Percentiles rank a stretch among this genome's conserved stretches.
These are phyloP conservation scores for Kentomonas sorsogonicus DNA, from an alignment of 208 protist genomes.

Conservation along the genomic window DNA sequence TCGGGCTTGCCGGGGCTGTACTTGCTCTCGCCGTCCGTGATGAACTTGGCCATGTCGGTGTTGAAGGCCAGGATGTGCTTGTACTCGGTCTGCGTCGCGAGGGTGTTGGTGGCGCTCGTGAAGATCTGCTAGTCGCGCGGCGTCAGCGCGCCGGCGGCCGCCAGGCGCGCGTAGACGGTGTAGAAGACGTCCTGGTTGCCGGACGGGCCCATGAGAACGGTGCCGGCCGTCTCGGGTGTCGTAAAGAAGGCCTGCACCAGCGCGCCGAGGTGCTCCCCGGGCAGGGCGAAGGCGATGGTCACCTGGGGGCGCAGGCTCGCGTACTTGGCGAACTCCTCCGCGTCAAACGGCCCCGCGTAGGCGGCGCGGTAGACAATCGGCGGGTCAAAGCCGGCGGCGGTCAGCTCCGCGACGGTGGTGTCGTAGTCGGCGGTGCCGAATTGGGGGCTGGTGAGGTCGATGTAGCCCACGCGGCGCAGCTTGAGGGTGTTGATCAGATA, in stretches of 20 bases:
- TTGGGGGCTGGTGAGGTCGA: constrained; percentile 29
- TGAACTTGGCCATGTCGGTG: constrained; percentile 30
- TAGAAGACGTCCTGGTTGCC: constrained; percentile 18
- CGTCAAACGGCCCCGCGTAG: constrained; percentile 16
- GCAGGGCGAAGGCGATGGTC: constrained; percentile 28
- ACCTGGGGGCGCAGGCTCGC: constrained; percentile 36
- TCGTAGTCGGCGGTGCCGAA: constrained; percentile 29
- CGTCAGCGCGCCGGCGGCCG: constrained; percentile 1
- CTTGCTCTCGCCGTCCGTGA: constrained; percentile 15
- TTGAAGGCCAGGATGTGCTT: constrained; percentile 29
- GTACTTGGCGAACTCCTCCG: constrained; percentile 27
- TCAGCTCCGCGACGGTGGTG: constrained; percentile 9
- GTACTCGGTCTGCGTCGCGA: constrained; percentile 19
- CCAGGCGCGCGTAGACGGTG: constrained; percentile 13
- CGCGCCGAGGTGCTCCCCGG: constrained; percentile 12
- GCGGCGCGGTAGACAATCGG: constrained; percentile 32
- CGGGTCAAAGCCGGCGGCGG: not conserved
- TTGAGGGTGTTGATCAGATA: constrained; percentile 20
- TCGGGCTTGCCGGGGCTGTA: constrained; percentile 20
- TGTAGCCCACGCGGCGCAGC: constrained; percentile 36
- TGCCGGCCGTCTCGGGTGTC: constrained; percentile 22
- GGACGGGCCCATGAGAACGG: constrained; percentile 25
- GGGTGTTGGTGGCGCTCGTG: constrained; percentile 26
- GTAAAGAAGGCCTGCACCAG: constrained; percentile 28
- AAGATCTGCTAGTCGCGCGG: constrained; percentile 32